phyloP scores from a whole-genome alignment of 1,284 basidiomycete genomes.

The Cryptococcus sp. region DNA sequence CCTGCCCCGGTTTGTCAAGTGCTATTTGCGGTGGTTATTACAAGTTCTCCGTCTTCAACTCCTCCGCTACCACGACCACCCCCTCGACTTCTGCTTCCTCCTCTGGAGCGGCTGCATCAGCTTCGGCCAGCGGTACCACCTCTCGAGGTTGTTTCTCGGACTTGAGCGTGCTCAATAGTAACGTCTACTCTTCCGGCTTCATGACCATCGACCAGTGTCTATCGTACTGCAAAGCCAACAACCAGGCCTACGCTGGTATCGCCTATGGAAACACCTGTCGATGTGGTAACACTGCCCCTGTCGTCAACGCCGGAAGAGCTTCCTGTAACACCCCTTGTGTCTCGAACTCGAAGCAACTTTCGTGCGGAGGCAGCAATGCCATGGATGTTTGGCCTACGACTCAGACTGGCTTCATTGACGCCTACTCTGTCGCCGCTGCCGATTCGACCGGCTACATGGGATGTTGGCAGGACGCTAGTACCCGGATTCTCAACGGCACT shows the following conservation, averaged over 20 bases:
- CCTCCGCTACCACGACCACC: not conserved
- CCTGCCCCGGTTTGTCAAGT: constrained; percentile 11
- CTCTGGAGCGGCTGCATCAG: not conserved
- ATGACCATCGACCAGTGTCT: constrained; percentile 19
- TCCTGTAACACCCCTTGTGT: constrained; percentile 18
- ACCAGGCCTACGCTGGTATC: constrained; percentile 18
- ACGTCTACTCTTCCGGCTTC: constrained; percentile 12
- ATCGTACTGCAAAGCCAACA: constrained; percentile 15
- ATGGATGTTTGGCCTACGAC: constrained; percentile 1
- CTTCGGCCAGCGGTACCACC: not conserved
- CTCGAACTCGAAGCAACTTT: constrained; percentile 12
- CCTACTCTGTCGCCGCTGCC: not conserved
- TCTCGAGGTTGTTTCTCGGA: constrained; percentile 9
- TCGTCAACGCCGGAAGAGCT: constrained; percentile 8
- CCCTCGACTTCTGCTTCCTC: not conserved
- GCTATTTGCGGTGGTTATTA: constrained; percentile 15
- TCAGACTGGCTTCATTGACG: constrained; percentile 7
- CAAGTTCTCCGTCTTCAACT: constrained; percentile 12
- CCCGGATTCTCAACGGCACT: constrained; percentile 9
- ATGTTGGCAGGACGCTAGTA: constrained; percentile 18
- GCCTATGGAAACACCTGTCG: constrained; percentile 21
- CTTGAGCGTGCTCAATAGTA: constrained; percentile 7
- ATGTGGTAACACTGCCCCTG: constrained; percentile 19
- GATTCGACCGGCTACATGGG: constrained; percentile 15
- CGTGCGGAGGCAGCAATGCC: constrained; percentile 7